phyloP scores from a whole-genome alignment of 345 rosid genomes.

The Eutrema yunnanense region DNA sequence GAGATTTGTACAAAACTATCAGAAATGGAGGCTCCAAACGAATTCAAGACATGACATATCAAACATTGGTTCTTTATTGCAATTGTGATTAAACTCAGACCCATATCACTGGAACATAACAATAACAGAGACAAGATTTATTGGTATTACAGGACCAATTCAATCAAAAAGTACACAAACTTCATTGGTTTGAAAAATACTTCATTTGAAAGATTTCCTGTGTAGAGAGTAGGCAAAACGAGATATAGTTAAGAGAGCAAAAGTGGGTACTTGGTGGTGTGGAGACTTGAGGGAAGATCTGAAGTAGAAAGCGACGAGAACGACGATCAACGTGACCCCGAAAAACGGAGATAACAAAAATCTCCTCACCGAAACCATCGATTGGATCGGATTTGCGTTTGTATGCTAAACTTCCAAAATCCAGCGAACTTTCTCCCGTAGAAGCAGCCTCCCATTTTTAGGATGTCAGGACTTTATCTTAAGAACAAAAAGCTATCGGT shows the following conservation, averaged over 20 bases:
- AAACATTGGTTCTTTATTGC: neutral
- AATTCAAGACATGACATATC: neutral
- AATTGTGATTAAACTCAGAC: neutral
- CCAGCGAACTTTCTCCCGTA: neutral
- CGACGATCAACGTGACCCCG: constrained; percentile 36
- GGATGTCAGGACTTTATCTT: neutral
- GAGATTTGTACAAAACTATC: neutral
- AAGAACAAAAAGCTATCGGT: neutral
- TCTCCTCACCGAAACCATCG: constrained; percentile 28
- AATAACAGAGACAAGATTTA: neutral
- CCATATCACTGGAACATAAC: neutral
- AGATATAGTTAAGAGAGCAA: neutral
- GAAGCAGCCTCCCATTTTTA: neutral
- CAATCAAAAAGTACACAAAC: neutral
- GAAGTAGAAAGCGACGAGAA: constrained; percentile 41
- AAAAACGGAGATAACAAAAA: constrained; percentile 32
- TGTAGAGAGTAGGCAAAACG: too few relatives aligned
- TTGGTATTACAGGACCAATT: neutral
- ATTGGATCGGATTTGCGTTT: constrained; percentile 11
- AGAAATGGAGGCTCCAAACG: neutral
- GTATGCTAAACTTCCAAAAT: neutral
- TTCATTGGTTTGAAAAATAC: neutral
- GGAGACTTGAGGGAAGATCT: constrained; percentile 36
- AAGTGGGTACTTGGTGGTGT: constrained; percentile 37
- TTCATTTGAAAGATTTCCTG: neutral